Evolutionary conservation across 257 asterid species (phyloP), one percentile per base, ranked within the genome.

Genomic region (Primulina tabacum): DNA sequence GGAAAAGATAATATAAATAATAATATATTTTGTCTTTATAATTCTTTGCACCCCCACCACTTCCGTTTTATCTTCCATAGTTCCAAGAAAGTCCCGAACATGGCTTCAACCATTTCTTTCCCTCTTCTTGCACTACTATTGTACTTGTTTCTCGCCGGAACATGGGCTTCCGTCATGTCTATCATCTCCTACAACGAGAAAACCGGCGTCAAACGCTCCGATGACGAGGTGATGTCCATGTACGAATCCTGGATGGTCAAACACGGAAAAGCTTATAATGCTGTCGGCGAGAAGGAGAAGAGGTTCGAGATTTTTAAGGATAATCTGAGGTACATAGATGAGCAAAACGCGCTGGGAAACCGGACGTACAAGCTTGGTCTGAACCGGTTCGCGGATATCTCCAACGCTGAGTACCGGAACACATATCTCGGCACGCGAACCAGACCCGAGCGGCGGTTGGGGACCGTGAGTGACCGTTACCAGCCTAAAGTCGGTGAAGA

Each of bases 341-440:
- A 88, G 56, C 86, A 84, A 61, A 90, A 90, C 78, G 75, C 82
- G 17, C 17, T 76, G 67, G 71, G 75, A 2, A 67, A 83, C 69
- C 83, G 86, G 78, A 84, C 78, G 5, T 85, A 75, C 72, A 74
- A 77, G 78, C 85, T 90, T 17, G 95, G 96, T 6, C 72, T 87
- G 73, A 88, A 83, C 82, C 84, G 88, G 68, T 90, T 90, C 70
- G 92, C 97, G 12, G 97, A 90, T 71, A 79, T 85, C 73, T 82
- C 89, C 47, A 85, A 83, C 77, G 86, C 77, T 52, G 97, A 90
- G 89, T 90, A 85, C 80, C 81, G 89, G 72, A 72, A 73, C 5
- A 68, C 60, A 17, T 81, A 77, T 71, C 73, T 88, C 37, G 97
- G 97, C 5, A 70, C 81, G 33, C 81, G 71, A 38, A 16, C 76